phyloP scores from a whole-genome alignment of 371 early-diverging fungal species.

The Circinella umbellata region DNA sequence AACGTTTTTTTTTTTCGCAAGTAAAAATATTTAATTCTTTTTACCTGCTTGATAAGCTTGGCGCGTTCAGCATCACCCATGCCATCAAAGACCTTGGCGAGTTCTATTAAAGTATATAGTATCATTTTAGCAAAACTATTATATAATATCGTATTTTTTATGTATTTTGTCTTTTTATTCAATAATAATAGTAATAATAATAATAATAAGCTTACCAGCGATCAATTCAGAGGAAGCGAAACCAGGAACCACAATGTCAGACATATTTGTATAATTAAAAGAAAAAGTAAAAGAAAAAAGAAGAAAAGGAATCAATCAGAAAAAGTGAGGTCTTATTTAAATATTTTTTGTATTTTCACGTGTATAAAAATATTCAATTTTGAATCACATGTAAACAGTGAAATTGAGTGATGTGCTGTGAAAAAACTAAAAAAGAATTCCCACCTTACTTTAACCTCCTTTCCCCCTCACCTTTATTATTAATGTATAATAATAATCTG shows the following conservation, averaged over 20 bases:
- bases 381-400: constrained; percentile 15
- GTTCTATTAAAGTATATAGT: constrained; percentile 13
- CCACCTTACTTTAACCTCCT: neutral
- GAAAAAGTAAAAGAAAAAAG: neutral
- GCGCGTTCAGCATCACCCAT: constrained; percentile 38
- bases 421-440: neutral
- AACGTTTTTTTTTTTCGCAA: too few relatives aligned
- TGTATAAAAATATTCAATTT: neutral
- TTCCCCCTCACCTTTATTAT: neutral
- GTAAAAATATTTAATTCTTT: too few relatives aligned
- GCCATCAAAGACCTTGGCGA: constrained; percentile 41
- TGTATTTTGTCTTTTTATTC: too few relatives aligned
- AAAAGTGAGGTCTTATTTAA: neutral
- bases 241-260: constrained; percentile 54
- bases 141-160: too few relatives aligned
- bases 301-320: neutral
- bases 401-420: constrained; percentile 6
- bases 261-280: constrained; percentile 24
- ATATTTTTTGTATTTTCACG: constrained; percentile 11
- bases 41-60: constrained; percentile 50
- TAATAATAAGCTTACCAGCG: constrained; percentile 14
- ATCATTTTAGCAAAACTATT: neutral
- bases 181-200: too few relatives aligned
- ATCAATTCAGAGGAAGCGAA: constrained; percentile 53
- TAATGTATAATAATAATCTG: neutral